Evolutionary conservation across 495 filamentous ascomycete species (phyloP).

Genomic region (Penicillium cosmopolitanum): DNA sequence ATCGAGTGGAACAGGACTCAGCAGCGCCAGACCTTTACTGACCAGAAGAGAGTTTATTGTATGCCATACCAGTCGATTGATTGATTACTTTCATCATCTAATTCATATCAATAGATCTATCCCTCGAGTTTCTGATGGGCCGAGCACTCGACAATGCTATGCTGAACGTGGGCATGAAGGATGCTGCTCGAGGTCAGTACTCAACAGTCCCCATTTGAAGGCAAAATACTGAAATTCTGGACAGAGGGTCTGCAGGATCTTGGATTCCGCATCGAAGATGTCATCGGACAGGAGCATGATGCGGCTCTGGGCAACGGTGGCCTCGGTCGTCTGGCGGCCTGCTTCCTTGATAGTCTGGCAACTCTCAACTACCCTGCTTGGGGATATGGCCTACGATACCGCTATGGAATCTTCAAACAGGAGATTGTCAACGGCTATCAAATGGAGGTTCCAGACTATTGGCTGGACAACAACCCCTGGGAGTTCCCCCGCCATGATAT

Average conservation of each 20-base stretch:
- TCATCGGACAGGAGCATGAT: slow-evolving; percentile 94
- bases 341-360: slow-evolving; percentile 94
- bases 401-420: slow-evolving; percentile 99
- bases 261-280: slow-evolving; percentile 95
- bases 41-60: slow-evolving; percentile 93
- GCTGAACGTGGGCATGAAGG: slow-evolving; percentile 90
- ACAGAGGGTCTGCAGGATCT: slow-evolving; percentile 82
- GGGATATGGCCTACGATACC: slow-evolving; percentile 94
- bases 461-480: slow-evolving; percentile 99
- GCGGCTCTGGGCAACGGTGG: slow-evolving; percentile 96
- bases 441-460: slow-evolving; percentile 97
- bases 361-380: slow-evolving; percentile 94
- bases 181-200: slow-evolving; percentile 70
- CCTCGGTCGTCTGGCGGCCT: slow-evolving; percentile 91
- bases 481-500: slow-evolving; percentile 96
- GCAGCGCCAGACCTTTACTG: slow-evolving; percentile 87
- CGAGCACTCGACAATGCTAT: slow-evolving; percentile 96
- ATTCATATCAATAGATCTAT: slow-evolving; percentile 62
- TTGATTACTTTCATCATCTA: slow-evolving; percentile 9
- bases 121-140: slow-evolving; percentile 97
- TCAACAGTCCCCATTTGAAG: slow-evolving; percentile 13
- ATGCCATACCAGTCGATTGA: slow-evolving; percentile 18
- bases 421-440: slow-evolving; percentile 98
- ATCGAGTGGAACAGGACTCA: slow-evolving; percentile 98
- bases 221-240: slow-evolving; percentile 6